Base-by-base conservation (phyloP, 1,139 yeast species). In the Debaryomyces singareniensis region DNA sequence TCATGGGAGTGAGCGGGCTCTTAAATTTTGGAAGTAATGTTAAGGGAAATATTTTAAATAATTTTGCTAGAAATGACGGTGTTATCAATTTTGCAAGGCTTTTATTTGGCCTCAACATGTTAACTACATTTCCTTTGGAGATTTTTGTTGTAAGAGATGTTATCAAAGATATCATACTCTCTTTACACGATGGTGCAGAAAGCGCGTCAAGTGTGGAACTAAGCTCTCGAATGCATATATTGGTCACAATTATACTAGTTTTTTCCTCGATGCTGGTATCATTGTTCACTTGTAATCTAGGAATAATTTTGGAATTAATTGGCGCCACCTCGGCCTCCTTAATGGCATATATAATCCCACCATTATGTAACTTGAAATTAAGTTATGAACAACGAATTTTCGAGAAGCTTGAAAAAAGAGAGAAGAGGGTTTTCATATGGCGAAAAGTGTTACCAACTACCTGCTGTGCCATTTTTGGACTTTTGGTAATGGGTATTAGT, bases 251-350 rank as follows among this genome's bases (percentile, higher is more conserved):
- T 0, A 47, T 68, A 0, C 56, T 86, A 30, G 85, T 84, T 1
- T 62, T 80, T 26, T 40, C 75, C 1, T 81, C 95, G 2, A 82
- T 86, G 91, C 42, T 72, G 0, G 79, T 86, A 3, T 72, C 96
- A 0, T 60, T 89, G 29, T 61, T 79, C 35, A 87, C 96, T 0
- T 87, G 96, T 49, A 86, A 89, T 43, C 62, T 89, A 35, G 97
- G 97, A 1, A 83, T 91, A 13, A 80, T 89, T 25, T 63, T 89
- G 30, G 97, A 89, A 47, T 63, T 89, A 5, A 87, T 86, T 20
- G 97, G 97, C 1, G 91, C 96, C 0, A 82, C 95, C 0, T 82
- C 95, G 0, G 97, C 96, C 0, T 84, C 95, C 10, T 63, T 85
- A 22, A 80, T 89, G 83, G 96, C 97, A 0, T 89, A 85, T 47